A percentile compares a stretch with the other conserved stretches of the same genome.
Evolutionary conservation across 177 flowering plant species (phyloP).

Genomic region (Vitis hybrid): DNA sequence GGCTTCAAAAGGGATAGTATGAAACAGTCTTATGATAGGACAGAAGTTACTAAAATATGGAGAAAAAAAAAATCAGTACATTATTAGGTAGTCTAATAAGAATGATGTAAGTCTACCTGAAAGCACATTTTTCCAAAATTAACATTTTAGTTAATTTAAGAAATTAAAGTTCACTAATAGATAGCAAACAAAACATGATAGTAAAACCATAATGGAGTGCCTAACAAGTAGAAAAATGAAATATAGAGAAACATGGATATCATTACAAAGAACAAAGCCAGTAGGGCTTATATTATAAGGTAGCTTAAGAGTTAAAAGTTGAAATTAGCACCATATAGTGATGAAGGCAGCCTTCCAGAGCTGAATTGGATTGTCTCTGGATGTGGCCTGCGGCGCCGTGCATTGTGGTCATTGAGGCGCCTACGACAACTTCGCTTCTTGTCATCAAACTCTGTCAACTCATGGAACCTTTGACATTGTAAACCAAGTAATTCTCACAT

Average conservation of each 20-base stretch:
- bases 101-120: too few species aligned
- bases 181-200: too few species aligned
- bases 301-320: neutral
- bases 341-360: constrained; percentile 37
- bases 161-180: too few species aligned
- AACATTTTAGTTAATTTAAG: too few species aligned
- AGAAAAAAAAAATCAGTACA: neutral
- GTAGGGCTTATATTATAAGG: neutral
- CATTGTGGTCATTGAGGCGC: constrained; percentile 92
- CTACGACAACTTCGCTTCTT: constrained; percentile 88
- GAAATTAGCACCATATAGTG: constrained; percentile 49
- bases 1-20: neutral
- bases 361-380: constrained; percentile 50
- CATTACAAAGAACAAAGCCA: too few species aligned
- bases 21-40: too few species aligned
- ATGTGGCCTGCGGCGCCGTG: constrained; percentile 87
- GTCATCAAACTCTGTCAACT: constrained; percentile 77
- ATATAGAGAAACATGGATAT: too few species aligned
- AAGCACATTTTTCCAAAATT: too few species aligned
- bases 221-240: too few species aligned
- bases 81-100: too few species aligned
- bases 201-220: too few species aligned
- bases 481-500: constrained; percentile 7
- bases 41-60: neutral
- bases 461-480: constrained; percentile 68